Evolutionary conservation across 139 green algal species (phyloP), one percentile per base, ranked within the genome.

Genomic region (Haematococcus lacustris): DNA sequence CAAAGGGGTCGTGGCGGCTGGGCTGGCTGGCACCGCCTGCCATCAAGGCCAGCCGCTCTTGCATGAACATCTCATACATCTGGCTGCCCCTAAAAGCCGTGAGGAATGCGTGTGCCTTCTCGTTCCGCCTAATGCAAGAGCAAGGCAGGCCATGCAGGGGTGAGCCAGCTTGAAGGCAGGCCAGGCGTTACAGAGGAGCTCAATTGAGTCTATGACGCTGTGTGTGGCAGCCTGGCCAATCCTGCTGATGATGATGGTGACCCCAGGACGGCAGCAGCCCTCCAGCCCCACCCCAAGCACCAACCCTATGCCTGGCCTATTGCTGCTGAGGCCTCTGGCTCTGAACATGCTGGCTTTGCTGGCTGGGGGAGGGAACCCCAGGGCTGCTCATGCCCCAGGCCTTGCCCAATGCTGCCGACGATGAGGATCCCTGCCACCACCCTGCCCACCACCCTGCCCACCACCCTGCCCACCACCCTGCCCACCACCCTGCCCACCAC

Each of bases 41-140:
- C 3, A 78, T 78, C 75, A 88, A 66, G 64, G 68, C 33, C 21
- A 93, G 73, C 23, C 89, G 78, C 76, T 94, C 86, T 30, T 80
- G 81, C 5, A 94, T 70, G 43, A 92, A 93, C 74, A 92, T 78
- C 59, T 91, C 84, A 51, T 85, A 92, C 85, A 94, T 75, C 85
- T 94, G 88, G 68, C 83, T 90, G 76, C 92, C 85, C 3, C 88
- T 81, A 51, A 94, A 81, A 43, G 74, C 23, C 0, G 61, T 28
- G 32, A 92, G 72, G 67, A 94, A 91, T 1, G 63, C 32, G 21
- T 76, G 66, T 1, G 87, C 74, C 57, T 74, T 59, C 17, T 85
- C 76, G 37, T 78, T 88, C 59, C 78, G 80, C 34, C 74, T 81
- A 30, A 57, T 25, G 53, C 3, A 4, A 43, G 28, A 13, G 23